Conservation (phyloP, 495 filamentous ascomycete species). For the Pseudomonodictys pantanalensis region DNA sequence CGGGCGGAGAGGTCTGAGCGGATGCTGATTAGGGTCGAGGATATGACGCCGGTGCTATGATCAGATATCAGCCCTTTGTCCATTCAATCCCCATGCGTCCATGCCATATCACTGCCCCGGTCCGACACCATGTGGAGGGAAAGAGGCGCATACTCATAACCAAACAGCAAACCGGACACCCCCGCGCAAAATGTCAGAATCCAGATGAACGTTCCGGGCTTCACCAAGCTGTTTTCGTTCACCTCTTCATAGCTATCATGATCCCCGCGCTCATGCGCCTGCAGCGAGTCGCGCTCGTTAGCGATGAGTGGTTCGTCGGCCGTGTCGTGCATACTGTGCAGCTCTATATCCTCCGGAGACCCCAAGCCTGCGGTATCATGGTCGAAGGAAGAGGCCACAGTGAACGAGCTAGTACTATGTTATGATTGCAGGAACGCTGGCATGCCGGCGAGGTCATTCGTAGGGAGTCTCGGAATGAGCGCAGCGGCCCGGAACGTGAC, state of each 20-base stretch:
- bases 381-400: too few relatives aligned
- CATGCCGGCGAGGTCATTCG: too few relatives aligned
- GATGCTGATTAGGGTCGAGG: constrained; percentile 79
- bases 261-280: not conserved
- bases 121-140: not conserved
- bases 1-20: constrained; percentile 67
- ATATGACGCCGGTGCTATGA: constrained; percentile 88
- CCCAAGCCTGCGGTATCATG: constrained; percentile 16
- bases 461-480: too few relatives aligned
- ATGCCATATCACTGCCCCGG: not conserved
- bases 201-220: constrained; percentile 57
- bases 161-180: constrained; percentile 83
- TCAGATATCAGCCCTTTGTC: constrained; percentile 7
- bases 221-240: constrained; percentile 17
- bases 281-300: not conserved
- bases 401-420: too few relatives aligned
- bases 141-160: constrained; percentile 59
- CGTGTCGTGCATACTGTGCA: constrained; percentile 25
- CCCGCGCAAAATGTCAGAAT: constrained; percentile 74
- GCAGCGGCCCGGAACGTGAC: too few relatives aligned
- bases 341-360: constrained; percentile 18
- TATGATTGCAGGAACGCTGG: too few relatives aligned
- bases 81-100: not conserved
- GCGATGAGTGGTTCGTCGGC: constrained; percentile 25
- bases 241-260: constrained; percentile 1